Percentiles rank a stretch among this genome's conserved stretches.
Conservation (phyloP, 257 asterid species). For the Orobanche coerulescens region DNA sequence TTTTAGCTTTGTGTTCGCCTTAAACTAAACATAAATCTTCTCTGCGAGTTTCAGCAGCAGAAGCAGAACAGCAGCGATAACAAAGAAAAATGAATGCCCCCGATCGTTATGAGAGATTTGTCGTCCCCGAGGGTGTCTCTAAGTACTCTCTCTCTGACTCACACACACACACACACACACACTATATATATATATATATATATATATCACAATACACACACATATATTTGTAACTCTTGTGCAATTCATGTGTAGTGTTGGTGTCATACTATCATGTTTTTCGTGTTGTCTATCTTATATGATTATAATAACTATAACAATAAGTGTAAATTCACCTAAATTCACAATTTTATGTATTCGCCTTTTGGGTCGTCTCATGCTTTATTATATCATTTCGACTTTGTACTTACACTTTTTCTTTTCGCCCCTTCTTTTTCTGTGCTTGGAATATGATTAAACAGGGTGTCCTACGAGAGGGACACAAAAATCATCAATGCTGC, state of each 20-base stretch:
- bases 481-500: slow-evolving; percentile 93
- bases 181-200: no score
- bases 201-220: no score
- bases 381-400: no score
- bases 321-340: no score
- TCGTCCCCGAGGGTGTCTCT: slow-evolving; percentile 83
- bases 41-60: not conserved
- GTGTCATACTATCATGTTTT: not conserved
- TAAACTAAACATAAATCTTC: not conserved
- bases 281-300: no score
- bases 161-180: not conserved
- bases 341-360: no score
- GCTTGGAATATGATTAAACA: slow-evolving; percentile 18
- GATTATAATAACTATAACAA: no score
- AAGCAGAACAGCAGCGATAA: slow-evolving; percentile 9
- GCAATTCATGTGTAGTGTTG: not conserved
- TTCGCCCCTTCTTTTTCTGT: not conserved
- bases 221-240: not conserved
- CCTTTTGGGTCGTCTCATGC: no score
- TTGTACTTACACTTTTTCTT: not conserved
- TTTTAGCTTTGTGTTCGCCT: not conserved
- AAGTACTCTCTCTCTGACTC: slow-evolving; percentile 35
- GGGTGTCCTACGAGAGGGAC: slow-evolving; percentile 96
- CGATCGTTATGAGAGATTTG: slow-evolving; percentile 93
- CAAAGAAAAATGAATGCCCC: slow-evolving; percentile 43